These are phyloP conservation scores for Mycena vitilis DNA, from an alignment of 768 basidiomycete genomes.

Conservation along the genomic window DNA sequence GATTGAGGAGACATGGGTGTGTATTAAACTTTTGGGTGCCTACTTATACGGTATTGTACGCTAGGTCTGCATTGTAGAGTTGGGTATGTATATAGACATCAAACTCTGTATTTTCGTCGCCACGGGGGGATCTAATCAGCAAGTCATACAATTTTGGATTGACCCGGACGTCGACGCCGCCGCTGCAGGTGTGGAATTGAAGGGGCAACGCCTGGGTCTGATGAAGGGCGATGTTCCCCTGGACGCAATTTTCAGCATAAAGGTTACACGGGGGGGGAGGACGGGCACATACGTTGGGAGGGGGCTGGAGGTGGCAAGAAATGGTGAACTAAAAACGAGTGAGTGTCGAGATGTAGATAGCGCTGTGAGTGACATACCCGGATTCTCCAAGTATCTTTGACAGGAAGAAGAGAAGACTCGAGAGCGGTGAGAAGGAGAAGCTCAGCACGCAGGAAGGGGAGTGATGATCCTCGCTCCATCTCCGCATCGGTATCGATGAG, in stretches of 20 bases:
- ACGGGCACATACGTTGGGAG: no score
- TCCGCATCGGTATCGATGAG: neutral
- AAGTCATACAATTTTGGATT: neutral
- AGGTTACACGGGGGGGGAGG: neutral
- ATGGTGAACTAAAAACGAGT: neutral
- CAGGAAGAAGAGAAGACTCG: constrained; percentile 7
- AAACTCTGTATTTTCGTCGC: neutral
- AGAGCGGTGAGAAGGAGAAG: constrained; percentile 10
- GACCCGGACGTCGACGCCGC: constrained; percentile 10
- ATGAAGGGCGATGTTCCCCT: neutral
- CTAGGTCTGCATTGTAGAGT: constrained; percentile 3
- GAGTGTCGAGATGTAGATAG: neutral
- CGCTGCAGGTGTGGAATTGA: constrained; percentile 6
- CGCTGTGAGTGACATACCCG: neutral
- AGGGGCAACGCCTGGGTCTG: neutral
- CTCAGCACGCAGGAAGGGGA: neutral
- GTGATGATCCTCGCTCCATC: neutral
- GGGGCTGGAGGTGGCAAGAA: no score
- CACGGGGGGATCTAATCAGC: constrained; percentile 1
- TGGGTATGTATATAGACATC: constrained; percentile 8
- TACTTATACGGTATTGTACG: neutral
- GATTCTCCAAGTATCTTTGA: constrained; percentile 9
- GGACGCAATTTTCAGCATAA: neutral
- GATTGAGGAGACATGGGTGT: no score
- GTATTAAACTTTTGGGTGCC: neutral